Conservation (phyloP, 306 rosid species). For the Vigna nakashimae region DNA sequence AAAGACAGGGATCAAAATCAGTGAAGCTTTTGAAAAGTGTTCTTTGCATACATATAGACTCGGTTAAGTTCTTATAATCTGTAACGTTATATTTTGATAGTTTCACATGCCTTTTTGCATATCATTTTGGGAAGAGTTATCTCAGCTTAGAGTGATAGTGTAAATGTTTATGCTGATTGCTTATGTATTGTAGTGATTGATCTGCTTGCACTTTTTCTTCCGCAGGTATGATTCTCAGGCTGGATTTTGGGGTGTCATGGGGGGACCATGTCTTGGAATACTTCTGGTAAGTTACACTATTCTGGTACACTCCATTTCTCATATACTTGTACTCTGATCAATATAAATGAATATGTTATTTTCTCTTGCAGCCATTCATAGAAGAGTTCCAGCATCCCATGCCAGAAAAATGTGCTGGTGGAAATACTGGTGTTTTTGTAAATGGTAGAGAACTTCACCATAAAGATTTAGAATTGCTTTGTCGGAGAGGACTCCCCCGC, state of each 20-base stretch:
- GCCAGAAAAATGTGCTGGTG: slow-evolving; percentile 84
- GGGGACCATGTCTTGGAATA: slow-evolving; percentile 94
- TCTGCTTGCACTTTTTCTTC: slow-evolving; percentile 35
- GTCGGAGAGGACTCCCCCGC: slow-evolving; percentile 83
- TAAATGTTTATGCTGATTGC: not conserved
- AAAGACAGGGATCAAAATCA: not conserved
- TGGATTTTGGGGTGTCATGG: slow-evolving; percentile 97
- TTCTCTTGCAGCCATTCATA: slow-evolving; percentile 82
- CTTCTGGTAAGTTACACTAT: slow-evolving; percentile 69
- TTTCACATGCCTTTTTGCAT: not conserved
- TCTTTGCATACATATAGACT: not conserved
- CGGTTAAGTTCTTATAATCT: slow-evolving; percentile 28
- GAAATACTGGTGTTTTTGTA: slow-evolving; percentile 76
- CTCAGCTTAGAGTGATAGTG: not conserved
- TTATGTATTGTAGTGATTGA: slow-evolving; percentile 34
- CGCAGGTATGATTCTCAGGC: slow-evolving; percentile 90
- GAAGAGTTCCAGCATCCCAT: slow-evolving; percentile 86
- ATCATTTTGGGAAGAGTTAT: slow-evolving; percentile 1
- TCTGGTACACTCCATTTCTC: slow-evolving; percentile 13
- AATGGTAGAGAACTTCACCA: slow-evolving; percentile 93
- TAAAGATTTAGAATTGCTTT: slow-evolving; percentile 83
- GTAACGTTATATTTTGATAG: not conserved
- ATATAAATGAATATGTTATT: slow-evolving; percentile 33
- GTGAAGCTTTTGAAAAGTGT: slow-evolving; percentile 25
- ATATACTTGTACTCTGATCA: slow-evolving; percentile 24